phyloP scores from a whole-genome alignment of 768 basidiomycete species.

The Collybiopsis luxurians region DNA sequence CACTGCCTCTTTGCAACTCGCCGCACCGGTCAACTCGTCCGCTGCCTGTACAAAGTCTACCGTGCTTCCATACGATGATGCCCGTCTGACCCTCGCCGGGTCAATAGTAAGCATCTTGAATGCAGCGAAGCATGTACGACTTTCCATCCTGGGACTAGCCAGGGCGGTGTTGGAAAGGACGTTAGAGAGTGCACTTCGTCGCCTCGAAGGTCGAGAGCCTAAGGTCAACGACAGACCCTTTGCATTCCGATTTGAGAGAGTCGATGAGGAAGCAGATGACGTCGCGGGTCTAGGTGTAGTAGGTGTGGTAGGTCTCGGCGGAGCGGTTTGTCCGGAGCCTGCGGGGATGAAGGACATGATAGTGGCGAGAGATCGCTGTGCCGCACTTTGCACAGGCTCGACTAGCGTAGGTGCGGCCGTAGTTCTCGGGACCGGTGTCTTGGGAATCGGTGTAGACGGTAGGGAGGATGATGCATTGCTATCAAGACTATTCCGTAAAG shows the following conservation, averaged over 20 bases:
- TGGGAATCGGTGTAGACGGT: background rate
- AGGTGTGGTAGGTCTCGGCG: background rate
- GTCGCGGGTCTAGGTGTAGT: background rate
- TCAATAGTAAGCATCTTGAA: conserved; percentile 82
- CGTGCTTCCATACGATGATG: conserved; percentile 39
- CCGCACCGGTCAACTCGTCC: conserved; percentile 59
- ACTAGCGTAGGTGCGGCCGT: background rate
- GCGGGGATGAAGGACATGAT: conserved; percentile 2
- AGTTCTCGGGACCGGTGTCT: background rate
- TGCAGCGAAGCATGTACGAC: conserved; percentile 55
- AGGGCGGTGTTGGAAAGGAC: conserved; percentile 1
- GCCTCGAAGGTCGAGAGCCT: conserved; percentile 1
- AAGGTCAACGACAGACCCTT: conserved; percentile 32
- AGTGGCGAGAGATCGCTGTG: background rate
- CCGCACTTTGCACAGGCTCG: background rate
- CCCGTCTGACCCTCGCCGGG: conserved; percentile 47
- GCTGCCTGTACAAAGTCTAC: conserved; percentile 44
- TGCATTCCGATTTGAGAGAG: background rate
- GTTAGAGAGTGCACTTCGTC: conserved; percentile 7
- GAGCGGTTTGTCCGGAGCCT: background rate
- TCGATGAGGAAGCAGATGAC: background rate
- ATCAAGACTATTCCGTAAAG: conserved; percentile 67
- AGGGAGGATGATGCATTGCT: background rate
- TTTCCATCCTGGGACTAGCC: background rate
- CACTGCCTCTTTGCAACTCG: conserved; percentile 74